phyloP scores from a whole-genome alignment of 768 basidiomycete species.

The Auriscalpium vulgare region DNA sequence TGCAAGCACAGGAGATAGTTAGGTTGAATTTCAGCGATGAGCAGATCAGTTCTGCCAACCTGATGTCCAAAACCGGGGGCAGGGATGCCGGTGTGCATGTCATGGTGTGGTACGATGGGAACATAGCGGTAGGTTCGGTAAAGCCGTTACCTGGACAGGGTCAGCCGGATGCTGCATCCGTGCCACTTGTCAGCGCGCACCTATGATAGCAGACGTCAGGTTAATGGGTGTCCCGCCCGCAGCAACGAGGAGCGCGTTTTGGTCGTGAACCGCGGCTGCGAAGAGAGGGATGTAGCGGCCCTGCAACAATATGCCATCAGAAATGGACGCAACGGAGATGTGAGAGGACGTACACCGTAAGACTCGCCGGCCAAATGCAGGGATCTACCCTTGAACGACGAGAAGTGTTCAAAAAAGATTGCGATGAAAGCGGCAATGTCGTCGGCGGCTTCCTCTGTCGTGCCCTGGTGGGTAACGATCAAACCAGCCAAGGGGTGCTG shows the following conservation, averaged over 20 bases:
- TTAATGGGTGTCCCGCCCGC: conserved; percentile 45
- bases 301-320: conserved; percentile 18
- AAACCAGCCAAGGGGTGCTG: not conserved
- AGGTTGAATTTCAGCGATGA: too few species aligned
- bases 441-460: conserved; percentile 57
- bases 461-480: conserved; percentile 30
- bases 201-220: conserved; percentile 41
- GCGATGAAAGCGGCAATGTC: conserved; percentile 66
- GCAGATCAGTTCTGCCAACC: conserved; percentile 16
- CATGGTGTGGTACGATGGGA: conserved; percentile 42
- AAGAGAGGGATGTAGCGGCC: conserved; percentile 47
- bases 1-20: conserved; percentile 1
- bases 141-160: conserved; percentile 33
- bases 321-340: not conserved
- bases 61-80: conserved; percentile 39
- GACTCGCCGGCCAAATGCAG: conserved; percentile 39
- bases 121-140: conserved; percentile 32
- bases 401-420: conserved; percentile 71
- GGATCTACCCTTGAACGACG: conserved; percentile 55
- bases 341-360: conserved; percentile 35
- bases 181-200: conserved; percentile 17
- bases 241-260: conserved; percentile 31
- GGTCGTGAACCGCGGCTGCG: conserved; percentile 40
- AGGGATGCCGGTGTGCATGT: conserved; percentile 43
- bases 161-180: not conserved